These are phyloP conservation scores for Pichia rugopelliculosa DNA, from an alignment of 805 yeast species.

Conservation along the genomic window DNA sequence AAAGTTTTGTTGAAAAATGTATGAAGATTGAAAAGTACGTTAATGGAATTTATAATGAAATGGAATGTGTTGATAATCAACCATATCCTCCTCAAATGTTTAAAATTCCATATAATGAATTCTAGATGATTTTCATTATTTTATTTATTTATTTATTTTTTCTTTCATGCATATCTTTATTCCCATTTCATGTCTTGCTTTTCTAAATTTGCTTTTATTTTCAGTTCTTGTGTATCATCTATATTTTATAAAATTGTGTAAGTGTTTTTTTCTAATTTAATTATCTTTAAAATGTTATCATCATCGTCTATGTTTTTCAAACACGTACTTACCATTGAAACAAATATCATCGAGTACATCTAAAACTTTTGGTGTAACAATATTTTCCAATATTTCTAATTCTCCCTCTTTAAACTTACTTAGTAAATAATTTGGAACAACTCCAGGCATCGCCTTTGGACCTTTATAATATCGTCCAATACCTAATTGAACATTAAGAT, in stretches of 20 bases:
- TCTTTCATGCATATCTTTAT: too few species aligned
- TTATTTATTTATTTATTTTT: not conserved
- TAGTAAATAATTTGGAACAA: not conserved
- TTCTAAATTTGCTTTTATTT: too few species aligned
- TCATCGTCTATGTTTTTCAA: not conserved
- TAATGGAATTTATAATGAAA: constrained; percentile 24
- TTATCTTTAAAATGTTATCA: too few species aligned
- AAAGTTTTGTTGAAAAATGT: constrained; percentile 22
- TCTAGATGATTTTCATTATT: not conserved
- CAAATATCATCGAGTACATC: not conserved
- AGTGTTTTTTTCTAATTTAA: not conserved
- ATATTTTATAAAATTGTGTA: too few species aligned
- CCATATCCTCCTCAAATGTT: constrained; percentile 23
- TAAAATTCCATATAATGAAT: constrained; percentile 17
- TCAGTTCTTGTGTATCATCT: too few species aligned
- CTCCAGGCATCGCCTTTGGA: not conserved
- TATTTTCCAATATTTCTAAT: not conserved
- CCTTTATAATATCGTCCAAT: not conserved
- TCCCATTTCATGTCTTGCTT: too few species aligned
- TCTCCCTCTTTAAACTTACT: not conserved
- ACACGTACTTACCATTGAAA: not conserved
- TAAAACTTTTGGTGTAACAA: not conserved
- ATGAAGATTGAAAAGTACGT: constrained; percentile 25
- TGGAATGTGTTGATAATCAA: constrained; percentile 26
- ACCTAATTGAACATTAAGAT: not conserved